A percentile compares a stretch with the other conserved stretches of the same genome.
These are phyloP conservation scores for Colletotrichum nymphaeae DNA, from an alignment of 2,329 filamentous ascomycete species.

Conservation along the genomic window DNA sequence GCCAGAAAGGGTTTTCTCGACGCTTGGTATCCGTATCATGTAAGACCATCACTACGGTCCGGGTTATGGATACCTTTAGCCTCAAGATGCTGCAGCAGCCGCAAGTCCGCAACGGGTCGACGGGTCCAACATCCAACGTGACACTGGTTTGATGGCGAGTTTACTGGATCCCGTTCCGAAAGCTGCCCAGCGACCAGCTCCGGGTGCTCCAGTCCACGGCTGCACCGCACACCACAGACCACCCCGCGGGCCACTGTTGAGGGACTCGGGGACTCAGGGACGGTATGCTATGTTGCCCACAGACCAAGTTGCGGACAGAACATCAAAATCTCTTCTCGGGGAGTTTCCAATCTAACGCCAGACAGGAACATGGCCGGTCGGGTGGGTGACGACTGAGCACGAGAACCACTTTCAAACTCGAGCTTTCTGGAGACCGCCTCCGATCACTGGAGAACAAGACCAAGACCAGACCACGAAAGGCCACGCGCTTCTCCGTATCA, in stretches of 20 bases:
- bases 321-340: constrained; percentile 5
- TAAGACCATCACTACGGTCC: background rate
- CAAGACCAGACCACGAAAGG: background rate
- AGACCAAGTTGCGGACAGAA: constrained; percentile 29
- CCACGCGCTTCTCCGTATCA: constrained; percentile 8
- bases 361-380: constrained; percentile 29
- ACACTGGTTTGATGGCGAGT: background rate
- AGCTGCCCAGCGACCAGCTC: constrained; percentile 9
- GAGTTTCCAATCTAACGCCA: constrained; percentile 21
- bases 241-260: background rate
- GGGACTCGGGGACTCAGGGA: background rate
- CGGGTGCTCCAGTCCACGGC: background rate
- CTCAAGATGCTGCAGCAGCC: background rate
- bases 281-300: constrained; percentile 14
- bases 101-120: constrained; percentile 5
- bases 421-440: background rate
- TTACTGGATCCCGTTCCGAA: constrained; percentile 7
- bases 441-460: background rate
- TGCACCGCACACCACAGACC: constrained; percentile 24
- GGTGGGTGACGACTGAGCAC: constrained; percentile 29
- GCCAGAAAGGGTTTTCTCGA: constrained; percentile 7
- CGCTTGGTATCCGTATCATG: background rate
- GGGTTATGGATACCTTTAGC: background rate
- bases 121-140: constrained; percentile 3
- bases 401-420: background rate